These are phyloP conservation scores for Eruca vesicaria DNA, from an alignment of 441 rosid genomes.

Conservation along the genomic window DNA sequence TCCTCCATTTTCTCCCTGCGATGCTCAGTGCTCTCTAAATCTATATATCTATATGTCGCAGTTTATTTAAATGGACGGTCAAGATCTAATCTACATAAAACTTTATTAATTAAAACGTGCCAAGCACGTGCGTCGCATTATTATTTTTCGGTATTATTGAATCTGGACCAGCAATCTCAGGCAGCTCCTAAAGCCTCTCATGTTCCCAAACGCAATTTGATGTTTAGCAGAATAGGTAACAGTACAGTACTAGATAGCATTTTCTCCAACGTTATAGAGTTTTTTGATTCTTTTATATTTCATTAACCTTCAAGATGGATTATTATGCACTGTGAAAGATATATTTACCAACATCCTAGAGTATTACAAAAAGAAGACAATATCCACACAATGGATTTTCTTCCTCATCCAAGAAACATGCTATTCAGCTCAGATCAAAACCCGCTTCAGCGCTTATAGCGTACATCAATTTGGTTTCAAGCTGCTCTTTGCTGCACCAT, in stretches of 20 bases:
- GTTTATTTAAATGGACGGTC: neutral
- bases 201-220: too few relatives aligned
- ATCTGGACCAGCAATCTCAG: too few relatives aligned
- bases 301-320: too few relatives aligned
- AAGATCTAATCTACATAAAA: neutral
- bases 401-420: neutral
- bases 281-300: too few relatives aligned
- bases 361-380: neutral
- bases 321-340: neutral
- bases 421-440: conserved; percentile 84
- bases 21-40: neutral
- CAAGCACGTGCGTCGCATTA: neutral
- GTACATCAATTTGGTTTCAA: conserved; percentile 78
- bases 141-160: neutral
- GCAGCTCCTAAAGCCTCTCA: too few relatives aligned
- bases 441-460: conserved; percentile 97
- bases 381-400: too few relatives aligned
- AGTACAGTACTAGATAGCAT: too few relatives aligned
- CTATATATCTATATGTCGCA: neutral
- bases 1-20: conserved; percentile 44
- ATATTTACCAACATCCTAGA: conserved; percentile 4
- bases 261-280: too few relatives aligned
- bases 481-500: conserved; percentile 83
- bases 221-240: too few relatives aligned
- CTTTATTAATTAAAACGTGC: neutral